Evolutionary conservation across 148 eudicot genomes (phyloP).

Genomic region (Fagopyrum esculentum): DNA sequence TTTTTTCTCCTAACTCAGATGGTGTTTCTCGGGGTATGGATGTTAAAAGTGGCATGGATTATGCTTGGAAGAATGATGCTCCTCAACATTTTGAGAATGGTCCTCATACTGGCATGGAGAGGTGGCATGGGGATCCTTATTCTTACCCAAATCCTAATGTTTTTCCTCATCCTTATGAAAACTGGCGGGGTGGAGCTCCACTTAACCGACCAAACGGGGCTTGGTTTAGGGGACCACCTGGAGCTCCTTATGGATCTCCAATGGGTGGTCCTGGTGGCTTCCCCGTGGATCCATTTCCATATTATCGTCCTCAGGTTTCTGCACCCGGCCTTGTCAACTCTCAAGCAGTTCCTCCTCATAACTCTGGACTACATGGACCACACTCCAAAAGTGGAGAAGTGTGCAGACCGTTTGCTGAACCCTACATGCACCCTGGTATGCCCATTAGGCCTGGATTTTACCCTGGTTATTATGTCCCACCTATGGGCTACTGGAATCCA

Average conservation of each 20-base stretch:
- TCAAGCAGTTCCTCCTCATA: constrained; percentile 53
- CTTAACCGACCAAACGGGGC: constrained; percentile 56
- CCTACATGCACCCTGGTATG: constrained; percentile 65
- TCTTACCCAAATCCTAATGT: constrained; percentile 51
- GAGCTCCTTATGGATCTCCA: constrained; percentile 58
- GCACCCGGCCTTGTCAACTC: constrained; percentile 56
- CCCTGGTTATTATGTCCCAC: constrained; percentile 79
- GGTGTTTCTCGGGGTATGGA: constrained; percentile 24
- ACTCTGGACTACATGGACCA: constrained; percentile 64
- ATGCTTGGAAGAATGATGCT: constrained; percentile 54
- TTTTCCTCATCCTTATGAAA: constrained; percentile 66
- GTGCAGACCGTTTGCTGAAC: constrained; percentile 58
- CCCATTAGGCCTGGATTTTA: constrained; percentile 81
- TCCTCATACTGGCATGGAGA: constrained; percentile 51
- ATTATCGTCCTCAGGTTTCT: constrained; percentile 62
- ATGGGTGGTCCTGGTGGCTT: constrained; percentile 57
- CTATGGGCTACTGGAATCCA: constrained; percentile 64
- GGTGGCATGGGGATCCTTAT: constrained; percentile 71
- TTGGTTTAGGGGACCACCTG: constrained; percentile 90
- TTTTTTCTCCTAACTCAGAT: not conserved
- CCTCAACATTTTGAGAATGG: constrained; percentile 44
- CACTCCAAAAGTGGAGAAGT: constrained; percentile 68
- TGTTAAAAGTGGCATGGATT: constrained; percentile 28
- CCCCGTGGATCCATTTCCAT: constrained; percentile 81
- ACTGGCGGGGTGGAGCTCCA: constrained; percentile 76